Evolutionary conservation across 371 early-diverging fungal species (phyloP), one percentile per base, ranked within the genome.

Genomic region (Umbelopsis sp.): DNA sequence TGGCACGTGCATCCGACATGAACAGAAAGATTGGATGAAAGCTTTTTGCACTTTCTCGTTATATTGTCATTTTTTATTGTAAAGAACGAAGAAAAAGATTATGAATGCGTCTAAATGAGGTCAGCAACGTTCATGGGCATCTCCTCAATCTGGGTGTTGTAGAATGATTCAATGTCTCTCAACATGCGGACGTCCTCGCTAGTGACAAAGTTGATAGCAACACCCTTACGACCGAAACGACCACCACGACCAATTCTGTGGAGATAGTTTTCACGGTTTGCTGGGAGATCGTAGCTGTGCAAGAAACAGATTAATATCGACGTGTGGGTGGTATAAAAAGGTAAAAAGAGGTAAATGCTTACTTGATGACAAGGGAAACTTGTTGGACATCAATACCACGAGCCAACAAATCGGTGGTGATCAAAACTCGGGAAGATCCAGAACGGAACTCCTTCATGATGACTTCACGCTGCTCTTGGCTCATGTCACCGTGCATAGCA

Each of bases 341-440:
- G 25, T 53, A 62, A 50, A 67, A 6, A n/a, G 38, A 10, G 10
- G 38, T 22, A 22, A 22, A 41, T 44, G 51, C 70, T 67, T 71
- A 74, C 76, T 84, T 84, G 76, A 80, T 85, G 72, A 99, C 99
- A 72, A 99, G 89, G 50, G 99, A 98, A 9, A 99, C 97, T 79
- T 99, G 98, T 86, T 99, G 99, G 62, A 99, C 97, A 88, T 99
- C 99, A 73, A 99, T 97, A 80, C 99, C 99, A 83, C 99, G 94
- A 46, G 99, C 99, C 88, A 96, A 91, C 67, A 99, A 84, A 78
- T 99, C 99, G 68, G 99, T 99, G 76, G 99, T 94, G 70, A 99
- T 97, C 72, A 99, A 87, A 22, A 97, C 98, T 80, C 99, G 94
- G 76, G 92, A 91, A 51, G 93, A 89, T 57, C 97, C 97, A 68